Conservation (phyloP, 208 protist genomes). For the Crithidia fasciculata region DNA sequence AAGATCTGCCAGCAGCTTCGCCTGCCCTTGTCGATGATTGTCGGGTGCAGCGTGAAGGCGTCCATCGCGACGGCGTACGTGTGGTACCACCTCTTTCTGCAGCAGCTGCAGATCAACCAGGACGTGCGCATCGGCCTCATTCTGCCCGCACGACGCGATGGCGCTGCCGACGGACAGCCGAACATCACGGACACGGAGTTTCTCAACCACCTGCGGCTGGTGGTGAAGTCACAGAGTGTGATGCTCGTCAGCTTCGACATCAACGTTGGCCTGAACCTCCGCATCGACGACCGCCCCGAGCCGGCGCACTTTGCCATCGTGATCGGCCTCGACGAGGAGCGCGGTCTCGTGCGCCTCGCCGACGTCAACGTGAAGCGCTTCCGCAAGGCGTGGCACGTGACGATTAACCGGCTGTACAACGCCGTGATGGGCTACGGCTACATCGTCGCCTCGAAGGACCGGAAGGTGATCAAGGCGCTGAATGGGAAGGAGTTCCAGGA, state of each 20-base stretch:
- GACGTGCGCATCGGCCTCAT: conserved; percentile 78
- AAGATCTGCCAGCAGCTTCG: conserved; percentile 83
- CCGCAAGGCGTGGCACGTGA: conserved; percentile 90
- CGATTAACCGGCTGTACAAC: conserved; percentile 74
- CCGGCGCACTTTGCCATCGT: conserved; percentile 90
- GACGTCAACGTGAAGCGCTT: conserved; percentile 92
- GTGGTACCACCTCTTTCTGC: conserved; percentile 84
- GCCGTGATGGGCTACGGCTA: conserved; percentile 92
- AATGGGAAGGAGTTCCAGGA: conserved; percentile 63
- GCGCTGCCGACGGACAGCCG: conserved; percentile 80
- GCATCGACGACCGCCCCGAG: conserved; percentile 53
- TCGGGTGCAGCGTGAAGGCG: conserved; percentile 53
- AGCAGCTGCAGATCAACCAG: conserved; percentile 70
- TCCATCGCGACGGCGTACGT: conserved; percentile 74
- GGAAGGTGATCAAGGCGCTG: conserved; percentile 71
- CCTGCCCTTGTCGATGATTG: conserved; percentile 83
- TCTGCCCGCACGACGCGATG: conserved; percentile 62
- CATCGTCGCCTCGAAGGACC: conserved; percentile 77
- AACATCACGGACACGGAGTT: conserved; percentile 88
- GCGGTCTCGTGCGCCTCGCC: conserved; percentile 76
- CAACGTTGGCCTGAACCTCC: conserved; percentile 84
- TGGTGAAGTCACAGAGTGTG: conserved; percentile 70
- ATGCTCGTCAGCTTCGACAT: conserved; percentile 91
- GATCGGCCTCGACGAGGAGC: conserved; percentile 80
- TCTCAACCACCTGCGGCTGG: conserved; percentile 67